Evolutionary conservation across 495 filamentous ascomycete genomes (phyloP), one percentile per base, ranked within the genome.

Genomic region (Podospora conica): DNA sequence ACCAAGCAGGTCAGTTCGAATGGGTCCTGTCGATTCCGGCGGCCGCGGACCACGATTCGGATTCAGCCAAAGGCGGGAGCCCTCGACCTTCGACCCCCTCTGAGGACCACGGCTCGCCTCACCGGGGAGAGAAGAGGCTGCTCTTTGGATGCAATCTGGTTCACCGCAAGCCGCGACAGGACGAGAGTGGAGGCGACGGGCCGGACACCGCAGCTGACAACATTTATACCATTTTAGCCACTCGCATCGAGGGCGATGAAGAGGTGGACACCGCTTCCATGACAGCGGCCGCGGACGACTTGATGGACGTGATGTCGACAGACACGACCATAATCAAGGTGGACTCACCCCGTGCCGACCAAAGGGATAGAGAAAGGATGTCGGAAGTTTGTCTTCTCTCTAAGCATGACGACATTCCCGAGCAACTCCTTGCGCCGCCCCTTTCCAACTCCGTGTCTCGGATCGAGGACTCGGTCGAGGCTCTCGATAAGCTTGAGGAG

Each of bases 381-480:
- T 76, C 65, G 66, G 73, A 70, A 28, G 60, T 59, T 18, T 55
- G 54, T 33, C 63, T 65, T 25, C 33, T 56, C 33, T 23, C 31
- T 21, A 65, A 53, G 56, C 70, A 58, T 8, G 75, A 80, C 63
- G 80, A 74, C n/a, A 79, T 79, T 60, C 56, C 76, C 15, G 73
- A 81, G 40, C 70, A 77, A n/a, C 75, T 79, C 62, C 75, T 69
- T 53, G 63, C 70, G 29, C 70, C 78, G 22, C 59, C 59, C 9
- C 79, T 79, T 23, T 70, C 75, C 20, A 79, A 80, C 64, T 73
- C 77, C 0, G 64, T 82, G 12, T 80, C 81, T 27, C 83, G 84
- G n/a, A 87, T 89, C 55, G 86, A 88, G 73, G 87, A 90, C 66
- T 88, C 87, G 27, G 82, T 91, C 24, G 85, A 88, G 71, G 87